These are phyloP conservation scores for Coemansia guatemalensis DNA, from an alignment of 192 early-diverging fungal species.

Conservation along the genomic window DNA sequence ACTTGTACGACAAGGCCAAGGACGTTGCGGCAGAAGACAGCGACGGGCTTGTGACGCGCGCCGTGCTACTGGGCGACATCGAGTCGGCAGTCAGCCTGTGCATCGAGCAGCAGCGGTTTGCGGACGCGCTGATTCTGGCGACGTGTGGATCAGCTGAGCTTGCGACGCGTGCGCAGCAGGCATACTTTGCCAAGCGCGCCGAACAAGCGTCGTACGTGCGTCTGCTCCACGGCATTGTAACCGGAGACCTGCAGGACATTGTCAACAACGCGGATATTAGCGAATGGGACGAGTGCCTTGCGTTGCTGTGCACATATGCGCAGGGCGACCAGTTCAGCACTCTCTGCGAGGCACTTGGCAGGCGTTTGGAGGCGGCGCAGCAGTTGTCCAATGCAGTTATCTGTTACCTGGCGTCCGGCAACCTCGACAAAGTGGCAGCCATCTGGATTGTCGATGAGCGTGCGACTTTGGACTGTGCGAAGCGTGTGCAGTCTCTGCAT, in stretches of 20 bases:
- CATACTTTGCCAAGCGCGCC: constrained; percentile 78
- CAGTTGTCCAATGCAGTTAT: constrained; percentile 33
- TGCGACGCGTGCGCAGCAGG: constrained; percentile 69
- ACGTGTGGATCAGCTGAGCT: constrained; percentile 80
- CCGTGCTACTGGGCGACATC: constrained; percentile 89
- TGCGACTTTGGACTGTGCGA: constrained; percentile 50
- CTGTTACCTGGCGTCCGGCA: constrained; percentile 60
- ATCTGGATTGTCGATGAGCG: constrained; percentile 70
- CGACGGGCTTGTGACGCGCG: constrained; percentile 80
- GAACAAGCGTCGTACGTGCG: constrained; percentile 77
- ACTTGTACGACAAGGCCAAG: constrained; percentile 45
- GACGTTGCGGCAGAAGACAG: constrained; percentile 35
- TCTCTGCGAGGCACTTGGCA: constrained; percentile 68
- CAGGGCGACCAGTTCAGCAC: constrained; percentile 77
- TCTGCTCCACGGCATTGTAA: constrained; percentile 77
- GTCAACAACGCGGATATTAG: constrained; percentile 73
- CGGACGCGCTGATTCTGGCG: constrained; percentile 89
- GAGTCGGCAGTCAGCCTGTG: constrained; percentile 89
- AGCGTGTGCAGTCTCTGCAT: constrained; percentile 62
- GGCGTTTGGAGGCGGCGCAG: constrained; percentile 53
- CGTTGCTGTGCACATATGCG: constrained; percentile 92
- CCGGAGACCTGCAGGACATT: constrained; percentile 79
- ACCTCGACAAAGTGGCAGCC: constrained; percentile 68
- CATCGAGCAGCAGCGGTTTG: constrained; percentile 73
- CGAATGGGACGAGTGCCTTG: constrained; percentile 92